Percentiles rank a stretch among this genome's conserved stretches.
phyloP scores from a whole-genome alignment of 2,329 filamentous ascomycete genomes.

The Aspergillus sp. region DNA sequence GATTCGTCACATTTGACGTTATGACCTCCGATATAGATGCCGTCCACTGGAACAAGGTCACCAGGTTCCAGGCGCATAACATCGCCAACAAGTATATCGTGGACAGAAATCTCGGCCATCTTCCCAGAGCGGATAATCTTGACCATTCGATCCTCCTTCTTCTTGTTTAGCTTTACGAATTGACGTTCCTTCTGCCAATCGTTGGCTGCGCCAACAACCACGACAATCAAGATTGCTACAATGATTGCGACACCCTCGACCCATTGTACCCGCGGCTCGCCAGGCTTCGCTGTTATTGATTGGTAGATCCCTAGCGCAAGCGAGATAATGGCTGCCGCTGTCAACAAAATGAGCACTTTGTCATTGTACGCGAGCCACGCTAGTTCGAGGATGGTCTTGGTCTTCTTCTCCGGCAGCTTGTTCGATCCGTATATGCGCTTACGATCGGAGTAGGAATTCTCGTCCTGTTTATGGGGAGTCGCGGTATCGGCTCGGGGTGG shows the following conservation, averaged over 20 bases:
- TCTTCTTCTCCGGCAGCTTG: constrained; percentile 64
- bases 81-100: constrained; percentile 72
- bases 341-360: constrained; percentile 72
- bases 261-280: constrained; percentile 67
- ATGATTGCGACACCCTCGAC: constrained; percentile 80
- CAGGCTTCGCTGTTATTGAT: constrained; percentile 58
- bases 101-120: constrained; percentile 66
- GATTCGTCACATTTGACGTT: constrained; percentile 72
- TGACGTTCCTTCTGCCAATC: constrained; percentile 82
- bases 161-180: constrained; percentile 76
- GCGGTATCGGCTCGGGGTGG: constrained; percentile 13
- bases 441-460: constrained; percentile 58
- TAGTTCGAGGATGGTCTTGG: constrained; percentile 67
- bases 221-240: constrained; percentile 72
- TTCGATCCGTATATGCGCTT: constrained; percentile 71
- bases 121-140: constrained; percentile 75
- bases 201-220: constrained; percentile 73
- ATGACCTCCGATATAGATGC: constrained; percentile 67
- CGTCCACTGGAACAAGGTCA: constrained; percentile 70
- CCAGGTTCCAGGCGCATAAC: constrained; percentile 72
- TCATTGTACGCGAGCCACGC: constrained; percentile 83
- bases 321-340: constrained; percentile 70
- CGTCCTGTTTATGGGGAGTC: constrained; percentile 23
- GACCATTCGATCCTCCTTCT: constrained; percentile 73
- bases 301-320: constrained; percentile 74